phyloP scores from a whole-genome alignment of 2,329 filamentous ascomycete species.

The Metarhizium rileyi region DNA sequence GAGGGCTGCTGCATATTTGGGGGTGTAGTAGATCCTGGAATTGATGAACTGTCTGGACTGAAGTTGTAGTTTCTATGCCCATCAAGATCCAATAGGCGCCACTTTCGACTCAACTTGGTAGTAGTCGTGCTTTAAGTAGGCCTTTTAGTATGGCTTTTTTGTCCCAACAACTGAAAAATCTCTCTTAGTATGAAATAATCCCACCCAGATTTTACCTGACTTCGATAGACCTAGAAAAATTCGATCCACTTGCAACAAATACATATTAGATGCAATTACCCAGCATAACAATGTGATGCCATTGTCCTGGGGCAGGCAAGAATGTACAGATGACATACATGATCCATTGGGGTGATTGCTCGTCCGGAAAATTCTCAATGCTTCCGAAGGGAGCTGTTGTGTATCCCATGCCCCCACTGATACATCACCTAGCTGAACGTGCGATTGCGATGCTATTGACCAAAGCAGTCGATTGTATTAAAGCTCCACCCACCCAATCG shows the following conservation, averaged over 20 bases:
- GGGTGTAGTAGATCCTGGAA: background rate
- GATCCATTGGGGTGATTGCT: too few species aligned
- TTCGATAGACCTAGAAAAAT: too few species aligned
- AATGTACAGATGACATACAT: too few species aligned
- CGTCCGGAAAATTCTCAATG: background rate
- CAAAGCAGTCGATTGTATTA: background rate
- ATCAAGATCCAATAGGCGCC: background rate
- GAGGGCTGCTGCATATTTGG: background rate
- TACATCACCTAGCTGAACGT: background rate
- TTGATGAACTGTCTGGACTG: background rate
- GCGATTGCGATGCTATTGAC: background rate
- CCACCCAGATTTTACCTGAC: too few species aligned
- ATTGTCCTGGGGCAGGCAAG: background rate
- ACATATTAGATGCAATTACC: background rate
- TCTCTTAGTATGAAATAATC: too few species aligned
- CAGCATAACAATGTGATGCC: background rate
- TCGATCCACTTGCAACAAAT: too few species aligned
- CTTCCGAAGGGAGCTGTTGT: background rate
- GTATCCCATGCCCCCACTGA: background rate
- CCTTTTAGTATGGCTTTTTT: too few species aligned
- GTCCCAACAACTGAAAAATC: too few species aligned
- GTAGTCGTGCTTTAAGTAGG: too few species aligned
- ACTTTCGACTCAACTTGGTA: too few species aligned
- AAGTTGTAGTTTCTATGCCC: background rate
- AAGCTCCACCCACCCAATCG: background rate